Base-by-base conservation (phyloP, 305 asterid genomes). In the Fraxinus xanthoxyloides region DNA sequence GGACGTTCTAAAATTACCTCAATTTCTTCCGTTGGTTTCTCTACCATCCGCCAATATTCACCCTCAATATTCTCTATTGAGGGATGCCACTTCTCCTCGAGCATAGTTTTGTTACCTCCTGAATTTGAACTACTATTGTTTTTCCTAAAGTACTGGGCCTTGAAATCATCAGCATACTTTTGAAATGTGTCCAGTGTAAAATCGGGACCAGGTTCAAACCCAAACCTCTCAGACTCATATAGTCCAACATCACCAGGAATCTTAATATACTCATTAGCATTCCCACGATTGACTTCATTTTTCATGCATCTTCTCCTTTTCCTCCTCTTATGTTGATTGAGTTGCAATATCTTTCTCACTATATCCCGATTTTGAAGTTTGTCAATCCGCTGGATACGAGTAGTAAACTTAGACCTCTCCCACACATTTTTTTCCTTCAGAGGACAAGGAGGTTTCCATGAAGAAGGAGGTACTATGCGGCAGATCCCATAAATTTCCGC, bases 21-120 rank as follows among this genome's bases (percentile, higher is more conserved):
- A 83, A 93, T 91, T 90, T 90, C 92, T 88, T 93, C 97, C 1
- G 94, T 89, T 67, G 98, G 98, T 87, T 88, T 93, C 93, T 91
- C 93, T 54, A 93, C 97, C 92, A 92, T 91, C 84, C 97, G 89
- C 98, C 98, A 93, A 88, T 90, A 93, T 87, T 93, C 98, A 65
- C 98, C 97, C 90, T 93, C 98, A 75, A 93, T 92, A 70, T 84
- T 87, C 89, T 93, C 95, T 72, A 90, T 51, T 12, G 92, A 88
- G 76, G 95, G 98, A 81, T 87, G 85, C 87, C 86, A 88, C 82
- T 84, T 87, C 80, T 85, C 93, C 84, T 84, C 88, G 38, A 63
- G 84, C 86, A 80, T 77, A 23, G 82, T 24, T 40, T 34, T 67
- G 30, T 85, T 77, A 83, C 82, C 81, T 69, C 83, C 89, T 38